A percentile compares a stretch with the other conserved stretches of the same genome.
Evolutionary conservation across 106 monocot genomes (phyloP).

Genomic region (Acanthochlamys bracteata): DNA sequence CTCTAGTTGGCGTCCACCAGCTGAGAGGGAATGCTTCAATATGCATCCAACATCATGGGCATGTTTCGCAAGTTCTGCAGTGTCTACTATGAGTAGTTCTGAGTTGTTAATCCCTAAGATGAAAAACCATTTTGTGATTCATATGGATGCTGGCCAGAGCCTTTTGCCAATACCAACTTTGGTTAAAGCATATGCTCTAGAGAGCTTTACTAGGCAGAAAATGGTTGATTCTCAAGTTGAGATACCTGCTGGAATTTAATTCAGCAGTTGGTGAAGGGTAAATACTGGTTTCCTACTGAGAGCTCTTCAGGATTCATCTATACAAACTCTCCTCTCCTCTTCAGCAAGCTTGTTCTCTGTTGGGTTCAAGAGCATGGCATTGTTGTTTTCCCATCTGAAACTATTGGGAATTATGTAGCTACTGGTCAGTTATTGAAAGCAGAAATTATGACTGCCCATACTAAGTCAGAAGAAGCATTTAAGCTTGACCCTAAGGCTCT

Average conservation of each 20-base stretch:
- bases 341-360: conserved; percentile 65
- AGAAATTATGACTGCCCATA: conserved; percentile 37
- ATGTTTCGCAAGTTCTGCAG: conserved; percentile 45
- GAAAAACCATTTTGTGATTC: conserved; percentile 25
- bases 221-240: conserved; percentile 80
- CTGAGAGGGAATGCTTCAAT: conserved; percentile 44
- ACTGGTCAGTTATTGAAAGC: conserved; percentile 78
- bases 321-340: conserved; percentile 54
- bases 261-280: conserved; percentile 30
- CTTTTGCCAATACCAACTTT: conserved; percentile 68
- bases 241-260: conserved; percentile 50
- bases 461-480: conserved; percentile 34
- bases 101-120: conserved; percentile 41
- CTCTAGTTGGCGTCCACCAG: conserved; percentile 46
- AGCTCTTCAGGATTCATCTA: conserved; percentile 46
- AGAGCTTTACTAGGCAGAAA: conserved; percentile 89
- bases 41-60: conserved; percentile 20
- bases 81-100: conserved; percentile 41
- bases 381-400: conserved; percentile 63
- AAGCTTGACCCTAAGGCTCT: conserved; percentile 50
- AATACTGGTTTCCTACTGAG: conserved; percentile 39
- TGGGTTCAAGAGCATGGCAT: conserved; percentile 65
- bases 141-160: conserved; percentile 85
- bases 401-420: conserved; percentile 72
- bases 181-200: conserved; percentile 78